phyloP scores from a whole-genome alignment of 2,329 filamentous ascomycete genomes.

The Harringtonia aguacate region DNA sequence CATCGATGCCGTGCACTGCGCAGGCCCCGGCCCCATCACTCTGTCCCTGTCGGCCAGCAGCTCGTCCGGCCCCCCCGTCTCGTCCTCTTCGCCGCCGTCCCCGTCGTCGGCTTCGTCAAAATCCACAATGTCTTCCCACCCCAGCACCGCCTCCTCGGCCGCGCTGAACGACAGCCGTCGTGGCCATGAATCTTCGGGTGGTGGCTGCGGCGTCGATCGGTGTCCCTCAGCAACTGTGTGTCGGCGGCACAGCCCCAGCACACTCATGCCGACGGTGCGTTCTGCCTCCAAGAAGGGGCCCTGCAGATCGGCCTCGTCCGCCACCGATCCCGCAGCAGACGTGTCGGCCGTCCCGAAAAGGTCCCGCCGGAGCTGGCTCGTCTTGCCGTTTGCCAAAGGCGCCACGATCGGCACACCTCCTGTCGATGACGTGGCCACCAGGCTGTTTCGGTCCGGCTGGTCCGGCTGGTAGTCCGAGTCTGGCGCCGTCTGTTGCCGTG shows the following conservation, averaged over 20 bases:
- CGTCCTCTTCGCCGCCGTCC: not conserved
- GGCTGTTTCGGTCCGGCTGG: not conserved
- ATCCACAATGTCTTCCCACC: conserved; percentile 50
- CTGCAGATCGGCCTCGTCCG: conserved; percentile 48
- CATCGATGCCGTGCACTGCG: conserved; percentile 26
- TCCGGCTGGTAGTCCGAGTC: not conserved
- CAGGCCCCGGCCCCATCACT: conserved; percentile 18
- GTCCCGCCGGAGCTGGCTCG: conserved; percentile 32
- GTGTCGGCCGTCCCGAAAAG: conserved; percentile 31
- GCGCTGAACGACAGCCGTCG: conserved; percentile 66
- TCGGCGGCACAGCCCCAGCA: conserved; percentile 47
- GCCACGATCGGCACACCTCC: not conserved
- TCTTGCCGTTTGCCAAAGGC: conserved; percentile 10
- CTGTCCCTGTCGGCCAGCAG: conserved; percentile 7
- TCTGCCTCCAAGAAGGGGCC: conserved; percentile 39
- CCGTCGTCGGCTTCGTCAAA: conserved; percentile 14
- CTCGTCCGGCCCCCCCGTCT: conserved; percentile 7
- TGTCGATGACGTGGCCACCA: conserved; percentile 5
- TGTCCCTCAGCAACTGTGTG: conserved; percentile 38
- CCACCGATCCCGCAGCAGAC: conserved; percentile 48
- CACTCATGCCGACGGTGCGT: conserved; percentile 22
- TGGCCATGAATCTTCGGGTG: conserved; percentile 38
- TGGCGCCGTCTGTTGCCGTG: not conserved
- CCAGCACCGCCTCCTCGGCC: conserved; percentile 62
- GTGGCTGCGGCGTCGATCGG: not conserved